Base-by-base conservation (phyloP, 805 yeast genomes). In the Candida cerambycidarum region DNA sequence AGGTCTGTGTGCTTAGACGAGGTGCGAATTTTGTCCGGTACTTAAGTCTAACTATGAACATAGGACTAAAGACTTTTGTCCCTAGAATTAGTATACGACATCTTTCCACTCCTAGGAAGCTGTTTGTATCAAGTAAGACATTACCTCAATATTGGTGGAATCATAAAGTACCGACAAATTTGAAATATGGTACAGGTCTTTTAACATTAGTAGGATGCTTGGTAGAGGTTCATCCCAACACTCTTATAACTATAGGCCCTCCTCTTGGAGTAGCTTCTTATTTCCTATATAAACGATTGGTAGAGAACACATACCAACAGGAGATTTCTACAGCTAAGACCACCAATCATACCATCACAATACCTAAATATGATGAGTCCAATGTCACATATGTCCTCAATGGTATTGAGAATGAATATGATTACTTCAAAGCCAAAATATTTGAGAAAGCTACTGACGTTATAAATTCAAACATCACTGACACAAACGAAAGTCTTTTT, bases 401-500 rank as follows among this genome's bases (percentile, higher is more conserved):
- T 13, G 73, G 73, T 4, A 52, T 69, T 16, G 73, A 69, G 10
- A 65, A 56, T 43, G 66, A 65, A 50, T 69, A 53, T 48, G 73
- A 67, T 42, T 56, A 58, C 39, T 63, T 69, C 45, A 60, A 53
- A 32, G 30, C 41, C 6, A 65, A 69, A 42, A 48, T 68, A 3
- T 32, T 60, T 3, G 56, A 60, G 6, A 24, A 56, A 5, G 49
- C 58, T 3, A 68, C 61, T 29, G 36, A 43, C 15, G 46, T 57
- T 25, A 55, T 69, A 17, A 51, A 61, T 3, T 65, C 67, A 37
- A 53, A 55, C 44, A 51, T 66, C 14, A 29, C 36, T 3, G 18
- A 23, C 3, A 10, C 14, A 10, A 18, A 15, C n/a, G 29, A 32
- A 10, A 19, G 18, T 6, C 17, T 47, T 5, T 58, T 67, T 30